A percentile compares a stretch with the other conserved stretches of the same genome.
Conservation (phyloP, 192 early-diverging fungal species). For the Coemansia aciculifera region DNA sequence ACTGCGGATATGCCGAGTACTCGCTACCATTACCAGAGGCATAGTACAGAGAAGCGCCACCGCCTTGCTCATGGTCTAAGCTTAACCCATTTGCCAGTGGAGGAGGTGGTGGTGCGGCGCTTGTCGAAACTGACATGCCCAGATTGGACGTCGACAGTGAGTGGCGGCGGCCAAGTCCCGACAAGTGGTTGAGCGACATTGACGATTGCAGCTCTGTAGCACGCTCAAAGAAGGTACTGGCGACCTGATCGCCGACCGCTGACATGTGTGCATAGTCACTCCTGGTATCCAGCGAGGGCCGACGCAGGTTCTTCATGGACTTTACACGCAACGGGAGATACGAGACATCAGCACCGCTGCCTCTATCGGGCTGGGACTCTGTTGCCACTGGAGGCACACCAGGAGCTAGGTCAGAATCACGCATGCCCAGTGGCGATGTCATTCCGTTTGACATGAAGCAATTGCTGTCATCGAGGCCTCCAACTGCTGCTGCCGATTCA, state of each 20-base stretch:
- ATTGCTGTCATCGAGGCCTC: background rate
- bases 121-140: background rate
- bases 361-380: background rate
- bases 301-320: conserved; percentile 44
- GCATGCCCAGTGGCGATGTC: conserved; percentile 15
- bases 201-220: conserved; percentile 20
- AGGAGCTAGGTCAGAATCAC: background rate
- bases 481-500: background rate
- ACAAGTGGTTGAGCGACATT: conserved; percentile 22
- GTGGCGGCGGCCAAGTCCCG: conserved; percentile 42
- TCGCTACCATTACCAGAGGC: background rate
- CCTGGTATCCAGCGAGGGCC: conserved; percentile 29
- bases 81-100: background rate
- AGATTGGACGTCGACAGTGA: conserved; percentile 35
- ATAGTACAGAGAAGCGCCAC: background rate
- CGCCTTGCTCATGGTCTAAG: background rate
- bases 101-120: conserved; percentile 9
- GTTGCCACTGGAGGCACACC: background rate
- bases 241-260: conserved; percentile 15
- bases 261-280: background rate
- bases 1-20: conserved; percentile 13
- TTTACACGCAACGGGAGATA: conserved; percentile 31
- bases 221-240: conserved; percentile 28
- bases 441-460: conserved; percentile 11
- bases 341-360: background rate